Evolutionary conservation across 352 stramenopile species (phyloP).

Genomic region (Globisporangium alternatum): DNA sequence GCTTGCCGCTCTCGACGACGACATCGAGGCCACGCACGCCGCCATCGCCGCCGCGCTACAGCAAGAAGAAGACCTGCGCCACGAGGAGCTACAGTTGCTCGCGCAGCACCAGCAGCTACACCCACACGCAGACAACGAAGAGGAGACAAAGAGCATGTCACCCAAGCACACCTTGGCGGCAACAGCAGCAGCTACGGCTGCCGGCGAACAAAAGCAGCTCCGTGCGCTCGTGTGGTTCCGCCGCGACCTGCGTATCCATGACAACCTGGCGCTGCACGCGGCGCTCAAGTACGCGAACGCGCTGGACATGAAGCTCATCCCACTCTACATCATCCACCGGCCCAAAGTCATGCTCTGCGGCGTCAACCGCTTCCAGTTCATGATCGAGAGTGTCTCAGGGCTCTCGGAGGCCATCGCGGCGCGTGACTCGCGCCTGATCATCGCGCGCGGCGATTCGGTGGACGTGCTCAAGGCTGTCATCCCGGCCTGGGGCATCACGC

Average conservation of each 20-base stretch:
- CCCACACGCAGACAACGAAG: background rate
- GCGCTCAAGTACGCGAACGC: conserved; percentile 43
- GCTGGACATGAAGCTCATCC: conserved; percentile 53
- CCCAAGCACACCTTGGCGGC: background rate
- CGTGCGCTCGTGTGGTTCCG: conserved; percentile 90
- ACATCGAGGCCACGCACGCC: conserved; percentile 17
- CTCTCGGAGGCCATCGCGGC: conserved; percentile 66
- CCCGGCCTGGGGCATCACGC: conserved; percentile 83
- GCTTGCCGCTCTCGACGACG: conserved; percentile 15
- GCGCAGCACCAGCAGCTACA: conserved; percentile 1
- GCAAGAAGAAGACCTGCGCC: conserved; percentile 23
- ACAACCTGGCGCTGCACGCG: conserved; percentile 92
- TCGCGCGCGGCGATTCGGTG: conserved; percentile 71
- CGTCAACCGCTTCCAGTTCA: conserved; percentile 88
- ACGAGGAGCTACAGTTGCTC: conserved; percentile 15
- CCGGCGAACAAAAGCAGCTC: background rate
- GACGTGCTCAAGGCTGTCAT: conserved; percentile 82
- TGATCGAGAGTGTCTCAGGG: conserved; percentile 91
- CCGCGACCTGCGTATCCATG: conserved; percentile 94
- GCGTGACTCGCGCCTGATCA: conserved; percentile 60
- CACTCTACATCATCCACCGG: conserved; percentile 89
- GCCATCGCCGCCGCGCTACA: conserved; percentile 28
- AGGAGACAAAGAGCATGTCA: background rate
- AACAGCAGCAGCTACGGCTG: background rate
- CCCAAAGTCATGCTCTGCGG: conserved; percentile 83